Percentiles rank a stretch among this genome's conserved stretches.
Evolutionary conservation across 805 yeast species (phyloP).

Genomic region (Saturnispora bothae): DNA sequence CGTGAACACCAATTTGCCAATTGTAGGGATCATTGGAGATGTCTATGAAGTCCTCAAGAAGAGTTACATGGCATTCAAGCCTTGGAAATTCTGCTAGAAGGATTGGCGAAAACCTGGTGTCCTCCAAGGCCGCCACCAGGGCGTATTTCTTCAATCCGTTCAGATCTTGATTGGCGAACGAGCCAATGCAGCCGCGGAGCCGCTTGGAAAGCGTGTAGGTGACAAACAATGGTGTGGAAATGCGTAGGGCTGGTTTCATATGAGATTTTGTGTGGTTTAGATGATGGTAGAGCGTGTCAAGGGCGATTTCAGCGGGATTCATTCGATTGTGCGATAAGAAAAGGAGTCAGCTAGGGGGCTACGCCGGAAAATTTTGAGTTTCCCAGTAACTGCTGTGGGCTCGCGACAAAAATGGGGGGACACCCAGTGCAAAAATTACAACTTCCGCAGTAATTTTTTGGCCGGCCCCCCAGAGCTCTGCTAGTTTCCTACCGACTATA

Average conservation of each 20-base stretch:
- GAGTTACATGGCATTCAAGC: constrained; percentile 51
- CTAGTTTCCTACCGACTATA: no score
- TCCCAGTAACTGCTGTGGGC: no score
- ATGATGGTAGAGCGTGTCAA: constrained; percentile 4
- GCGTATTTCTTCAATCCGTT: constrained; percentile 56
- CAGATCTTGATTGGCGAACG: constrained; percentile 49
- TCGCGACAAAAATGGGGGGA: no score
- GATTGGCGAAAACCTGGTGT: constrained; percentile 68
- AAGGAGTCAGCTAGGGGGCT: no score
- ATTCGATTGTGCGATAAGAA: no score
- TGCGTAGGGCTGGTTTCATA: not conserved
- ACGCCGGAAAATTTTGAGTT: no score
- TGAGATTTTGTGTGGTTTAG: not conserved
- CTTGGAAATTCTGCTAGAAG: constrained; percentile 38
- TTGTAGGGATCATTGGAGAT: constrained; percentile 40
- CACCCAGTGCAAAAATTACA: no score
- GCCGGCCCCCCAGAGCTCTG: no score
- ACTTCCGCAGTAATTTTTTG: no score
- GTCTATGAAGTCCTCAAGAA: constrained; percentile 47
- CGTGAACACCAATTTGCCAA: constrained; percentile 81
- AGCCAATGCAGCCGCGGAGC: constrained; percentile 90
- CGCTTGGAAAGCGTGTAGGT: constrained; percentile 52
- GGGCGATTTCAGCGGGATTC: constrained; percentile 4
- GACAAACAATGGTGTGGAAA: constrained; percentile 58
- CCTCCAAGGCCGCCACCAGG: constrained; percentile 62